phyloP scores from a whole-genome alignment of 1,284 basidiomycete species.

The Pseudozyma tsukubaensis region DNA sequence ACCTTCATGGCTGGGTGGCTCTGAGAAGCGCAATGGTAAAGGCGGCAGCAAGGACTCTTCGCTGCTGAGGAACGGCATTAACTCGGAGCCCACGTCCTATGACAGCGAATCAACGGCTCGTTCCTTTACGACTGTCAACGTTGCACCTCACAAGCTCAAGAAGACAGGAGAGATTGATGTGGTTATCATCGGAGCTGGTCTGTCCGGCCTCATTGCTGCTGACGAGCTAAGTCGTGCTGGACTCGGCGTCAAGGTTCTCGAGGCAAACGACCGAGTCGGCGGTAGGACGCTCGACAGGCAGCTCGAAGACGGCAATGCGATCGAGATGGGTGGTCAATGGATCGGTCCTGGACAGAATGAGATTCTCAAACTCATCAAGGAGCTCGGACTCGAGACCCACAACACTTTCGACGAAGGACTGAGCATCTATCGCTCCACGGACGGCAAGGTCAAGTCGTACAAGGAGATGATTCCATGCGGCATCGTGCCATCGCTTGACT shows the following conservation, averaged over 20 bases:
- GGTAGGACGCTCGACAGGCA: slow-evolving; percentile 70
- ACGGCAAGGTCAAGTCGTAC: slow-evolving; percentile 35
- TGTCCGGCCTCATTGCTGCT: slow-evolving; percentile 71
- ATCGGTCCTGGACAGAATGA: slow-evolving; percentile 72
- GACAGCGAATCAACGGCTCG: slow-evolving; percentile 12
- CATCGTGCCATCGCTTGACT: slow-evolving; percentile 36
- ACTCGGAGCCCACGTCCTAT: slow-evolving; percentile 2
- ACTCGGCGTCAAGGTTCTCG: slow-evolving; percentile 70
- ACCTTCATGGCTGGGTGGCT: slow-evolving; percentile 24
- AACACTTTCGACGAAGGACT: slow-evolving; percentile 43
- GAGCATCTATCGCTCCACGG: slow-evolving; percentile 42
- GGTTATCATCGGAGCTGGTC: slow-evolving; percentile 71
- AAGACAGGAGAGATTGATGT: slow-evolving; percentile 60
- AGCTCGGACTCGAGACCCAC: slow-evolving; percentile 67
- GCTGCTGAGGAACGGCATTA: background rate
- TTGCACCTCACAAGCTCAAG: slow-evolving; percentile 11
- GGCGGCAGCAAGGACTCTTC: background rate
- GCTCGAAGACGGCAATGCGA: slow-evolving; percentile 48
- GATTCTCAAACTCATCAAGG: slow-evolving; percentile 69
- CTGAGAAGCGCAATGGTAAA: background rate
- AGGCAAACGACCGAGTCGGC: slow-evolving; percentile 71
- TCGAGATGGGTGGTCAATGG: slow-evolving; percentile 72
- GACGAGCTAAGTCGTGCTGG: slow-evolving; percentile 69
- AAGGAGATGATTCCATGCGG: slow-evolving; percentile 43
- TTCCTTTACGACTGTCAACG: background rate